Conservation (phyloP, 192 early-diverging fungal genomes). For the Pilaira anomala region DNA sequence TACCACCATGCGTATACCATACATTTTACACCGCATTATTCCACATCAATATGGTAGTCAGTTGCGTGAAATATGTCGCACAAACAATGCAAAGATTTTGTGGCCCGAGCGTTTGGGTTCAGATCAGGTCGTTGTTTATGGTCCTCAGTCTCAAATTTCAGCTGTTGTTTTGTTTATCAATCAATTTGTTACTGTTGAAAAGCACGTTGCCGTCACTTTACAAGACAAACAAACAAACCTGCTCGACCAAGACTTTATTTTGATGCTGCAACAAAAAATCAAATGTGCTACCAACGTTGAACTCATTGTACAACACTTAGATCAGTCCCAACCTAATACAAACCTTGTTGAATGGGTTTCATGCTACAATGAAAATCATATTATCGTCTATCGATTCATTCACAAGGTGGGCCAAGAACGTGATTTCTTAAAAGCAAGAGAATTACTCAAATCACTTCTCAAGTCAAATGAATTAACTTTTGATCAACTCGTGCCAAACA, state of each 20-base stretch:
- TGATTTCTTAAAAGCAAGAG: too few species aligned
- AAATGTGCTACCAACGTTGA: not conserved
- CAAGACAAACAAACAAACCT: not conserved
- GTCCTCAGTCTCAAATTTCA: constrained; percentile 53
- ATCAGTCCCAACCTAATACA: not conserved
- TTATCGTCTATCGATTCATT: too few species aligned
- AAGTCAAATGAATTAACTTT: not conserved
- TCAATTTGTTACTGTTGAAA: constrained; percentile 33
- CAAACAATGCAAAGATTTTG: constrained; percentile 44
- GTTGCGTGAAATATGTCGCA: constrained; percentile 44
- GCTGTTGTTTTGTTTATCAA: constrained; percentile 46
- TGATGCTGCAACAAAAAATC: not conserved
- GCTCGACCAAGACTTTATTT: not conserved
- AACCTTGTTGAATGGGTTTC: too few species aligned
- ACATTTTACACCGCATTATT: constrained; percentile 34
- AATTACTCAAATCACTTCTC: too few species aligned
- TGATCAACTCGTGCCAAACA: not conserved
- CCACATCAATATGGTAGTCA: not conserved
- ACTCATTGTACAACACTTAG: not conserved
- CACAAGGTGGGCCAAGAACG: too few species aligned
- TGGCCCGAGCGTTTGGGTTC: constrained; percentile 62
- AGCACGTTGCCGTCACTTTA: constrained; percentile 20
- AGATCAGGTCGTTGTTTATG: constrained; percentile 44
- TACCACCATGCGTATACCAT: constrained; percentile 30
- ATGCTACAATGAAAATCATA: too few species aligned